These are phyloP conservation scores for Collybia mongolica DNA, from an alignment of 768 basidiomycete genomes.

Conservation along the genomic window DNA sequence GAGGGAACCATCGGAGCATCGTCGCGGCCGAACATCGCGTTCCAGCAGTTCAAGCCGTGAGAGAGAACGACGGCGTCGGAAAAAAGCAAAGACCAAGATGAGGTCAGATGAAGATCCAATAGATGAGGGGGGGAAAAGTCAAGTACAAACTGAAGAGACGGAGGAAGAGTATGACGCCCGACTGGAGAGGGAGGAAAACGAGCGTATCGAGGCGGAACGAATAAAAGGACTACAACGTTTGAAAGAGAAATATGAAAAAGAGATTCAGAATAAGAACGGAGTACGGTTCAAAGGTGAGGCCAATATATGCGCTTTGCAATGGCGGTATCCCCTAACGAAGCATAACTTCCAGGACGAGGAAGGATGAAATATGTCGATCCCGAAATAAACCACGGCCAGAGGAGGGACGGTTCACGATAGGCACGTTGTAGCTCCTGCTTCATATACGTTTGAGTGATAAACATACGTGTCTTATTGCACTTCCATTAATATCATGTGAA, in stretches of 20 bases:
- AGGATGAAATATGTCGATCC: conserved; percentile 70
- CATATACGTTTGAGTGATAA: neutral
- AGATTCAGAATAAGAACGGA: conserved; percentile 35
- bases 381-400: conserved; percentile 21
- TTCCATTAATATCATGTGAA: neutral
- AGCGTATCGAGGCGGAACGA: conserved; percentile 47
- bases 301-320: neutral
- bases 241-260: conserved; percentile 34
- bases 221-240: conserved; percentile 49
- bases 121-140: conserved; percentile 9
- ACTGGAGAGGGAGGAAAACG: conserved; percentile 65
- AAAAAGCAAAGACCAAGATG: conserved; percentile 19
- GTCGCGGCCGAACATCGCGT: conserved; percentile 11
- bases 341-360: conserved; percentile 45
- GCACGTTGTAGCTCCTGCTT: neutral
- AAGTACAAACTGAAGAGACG: conserved; percentile 43
- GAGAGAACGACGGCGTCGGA: conserved; percentile 15
- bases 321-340: neutral
- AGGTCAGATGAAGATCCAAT: conserved; percentile 28
- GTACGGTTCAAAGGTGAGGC: conserved; percentile 63
- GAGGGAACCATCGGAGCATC: conserved; percentile 13
- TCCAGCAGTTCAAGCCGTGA: conserved; percentile 15
- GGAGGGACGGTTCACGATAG: neutral
- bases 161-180: conserved; percentile 74
- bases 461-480: no score